Evolutionary conservation across 2,329 filamentous ascomycete species (phyloP), one percentile per base, ranked within the genome.

Genomic region (Myrmaecium sp.): DNA sequence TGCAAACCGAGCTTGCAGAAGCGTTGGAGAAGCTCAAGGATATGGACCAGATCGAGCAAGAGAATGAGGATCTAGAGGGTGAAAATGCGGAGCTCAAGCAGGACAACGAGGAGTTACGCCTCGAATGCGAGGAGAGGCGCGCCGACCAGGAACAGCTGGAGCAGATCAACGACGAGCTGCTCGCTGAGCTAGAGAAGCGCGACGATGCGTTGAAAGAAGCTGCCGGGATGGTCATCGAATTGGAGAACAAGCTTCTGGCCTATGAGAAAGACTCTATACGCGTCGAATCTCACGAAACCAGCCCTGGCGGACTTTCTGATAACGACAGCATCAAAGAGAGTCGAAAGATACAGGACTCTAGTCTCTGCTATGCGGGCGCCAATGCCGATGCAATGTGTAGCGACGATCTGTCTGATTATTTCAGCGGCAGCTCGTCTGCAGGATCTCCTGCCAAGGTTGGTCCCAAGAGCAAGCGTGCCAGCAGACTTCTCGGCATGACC

Each of bases 131-230:
- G 5, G 17, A 17, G 7, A n/a, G n/a, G 7, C 7, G 18, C 7
- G 18, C 18, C n/a, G n/a, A 20, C 18, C 7, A 7, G 7, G 18
- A 20, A 7, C 7, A 20, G n/a, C n/a, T 20, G 7, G 18, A 20
- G 18, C 22, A 21, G 5, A 23, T 32, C 20, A 29, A 26, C 9
- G 27, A 25, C 17, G 27, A 32, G 11, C 17, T 32, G 6, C 17
- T 32, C 12, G 16, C 21, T 7, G 29, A 31, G 14, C 21, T 31
- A 11, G 29, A 31, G 14, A 23, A 31, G 26, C 25, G 26, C 25
- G 29, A 31, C 14, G 14, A 18, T 14, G 29, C 26, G 17, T 24
- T 31, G 22, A 31, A 27, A 9, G 29, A 31, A 14, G 29, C 29
- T 9, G 12, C 26, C 5, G 29, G 28, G 19, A 31, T 31, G 29